These are phyloP conservation scores for Aplosporella prunicola DNA, from an alignment of 2,329 filamentous ascomycete genomes.

Conservation along the genomic window DNA sequence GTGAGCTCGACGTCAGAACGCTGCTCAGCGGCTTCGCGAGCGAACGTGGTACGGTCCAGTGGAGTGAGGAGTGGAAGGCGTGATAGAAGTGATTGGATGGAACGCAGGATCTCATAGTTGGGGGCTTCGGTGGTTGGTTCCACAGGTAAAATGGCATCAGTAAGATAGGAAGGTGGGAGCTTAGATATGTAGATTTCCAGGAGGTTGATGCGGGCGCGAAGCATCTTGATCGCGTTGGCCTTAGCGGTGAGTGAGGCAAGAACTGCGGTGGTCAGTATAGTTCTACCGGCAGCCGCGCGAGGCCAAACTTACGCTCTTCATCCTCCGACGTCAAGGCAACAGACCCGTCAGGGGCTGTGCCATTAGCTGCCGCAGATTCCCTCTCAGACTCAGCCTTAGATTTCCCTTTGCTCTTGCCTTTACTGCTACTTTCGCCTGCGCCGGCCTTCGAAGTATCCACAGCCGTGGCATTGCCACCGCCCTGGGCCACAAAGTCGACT, in stretches of 20 bases:
- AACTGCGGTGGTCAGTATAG: slow-evolving; percentile 29
- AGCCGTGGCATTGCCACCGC: slow-evolving; percentile 69
- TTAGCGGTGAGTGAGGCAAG: slow-evolving; percentile 69
- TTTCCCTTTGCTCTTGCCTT: slow-evolving; percentile 43
- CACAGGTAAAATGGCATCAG: slow-evolving; percentile 33
- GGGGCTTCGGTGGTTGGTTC: slow-evolving; percentile 18
- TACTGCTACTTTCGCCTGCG: slow-evolving; percentile 39
- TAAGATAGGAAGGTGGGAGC: slow-evolving; percentile 57
- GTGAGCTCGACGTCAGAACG: slow-evolving; percentile 77
- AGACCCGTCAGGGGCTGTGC: slow-evolving; percentile 22
- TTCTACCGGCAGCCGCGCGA: too few relatives aligned
- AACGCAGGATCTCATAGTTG: slow-evolving; percentile 68
- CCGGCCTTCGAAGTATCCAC: slow-evolving; percentile 26
- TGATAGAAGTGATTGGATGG: slow-evolving; percentile 75
- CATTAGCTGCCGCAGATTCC: slow-evolving; percentile 24
- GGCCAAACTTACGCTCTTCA: slow-evolving; percentile 46
- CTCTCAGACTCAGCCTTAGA: slow-evolving; percentile 20
- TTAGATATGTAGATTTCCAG: slow-evolving; percentile 61
- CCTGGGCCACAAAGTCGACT: slow-evolving; percentile 83
- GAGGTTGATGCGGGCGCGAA: slow-evolving; percentile 53
- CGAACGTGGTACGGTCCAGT: slow-evolving; percentile 53
- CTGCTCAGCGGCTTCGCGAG: slow-evolving; percentile 64
- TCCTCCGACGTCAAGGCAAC: slow-evolving; percentile 48
- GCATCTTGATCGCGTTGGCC: slow-evolving; percentile 87
- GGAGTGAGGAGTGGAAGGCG: slow-evolving; percentile 76